Evolutionary conservation across 2,329 filamentous ascomycete species (phyloP).

Genomic region (Stachybotrys elegans): DNA sequence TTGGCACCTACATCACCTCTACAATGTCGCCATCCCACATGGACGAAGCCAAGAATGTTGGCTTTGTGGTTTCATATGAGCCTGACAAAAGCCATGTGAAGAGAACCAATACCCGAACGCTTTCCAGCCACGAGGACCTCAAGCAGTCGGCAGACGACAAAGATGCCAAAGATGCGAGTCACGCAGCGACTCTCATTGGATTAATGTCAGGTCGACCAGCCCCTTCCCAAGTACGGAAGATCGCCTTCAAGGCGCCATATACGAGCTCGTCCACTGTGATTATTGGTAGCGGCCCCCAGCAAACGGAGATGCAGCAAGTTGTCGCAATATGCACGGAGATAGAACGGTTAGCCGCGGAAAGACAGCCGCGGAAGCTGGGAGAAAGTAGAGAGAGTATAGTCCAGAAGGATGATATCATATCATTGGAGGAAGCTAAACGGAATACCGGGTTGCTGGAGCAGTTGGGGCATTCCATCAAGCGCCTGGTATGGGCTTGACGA

Average conservation of each 20-base stretch:
- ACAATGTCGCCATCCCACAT: constrained; percentile 73
- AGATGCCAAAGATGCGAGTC: constrained; percentile 14
- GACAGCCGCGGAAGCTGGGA: constrained; percentile 33
- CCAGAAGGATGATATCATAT: constrained; percentile 69
- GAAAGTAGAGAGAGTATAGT: constrained; percentile 43
- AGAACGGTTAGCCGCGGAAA: constrained; percentile 56
- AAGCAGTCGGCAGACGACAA: constrained; percentile 18
- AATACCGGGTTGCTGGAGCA: constrained; percentile 84
- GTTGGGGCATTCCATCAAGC: constrained; percentile 85
- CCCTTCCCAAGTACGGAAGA: constrained; percentile 28
- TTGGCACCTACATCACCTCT: constrained; percentile 86
- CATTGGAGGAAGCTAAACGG: constrained; percentile 76
- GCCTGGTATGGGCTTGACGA: constrained; percentile 72
- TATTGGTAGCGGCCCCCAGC: constrained; percentile 38
- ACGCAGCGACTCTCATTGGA: background rate
- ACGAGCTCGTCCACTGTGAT: constrained; percentile 50
- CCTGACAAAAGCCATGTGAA: constrained; percentile 66
- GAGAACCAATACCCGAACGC: constrained; percentile 78
- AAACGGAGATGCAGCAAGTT: constrained; percentile 52
- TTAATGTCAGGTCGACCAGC: constrained; percentile 7
- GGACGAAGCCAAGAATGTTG: constrained; percentile 76
- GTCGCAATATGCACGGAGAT: constrained; percentile 71
- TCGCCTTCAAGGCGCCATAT: constrained; percentile 54
- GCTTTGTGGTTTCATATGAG: constrained; percentile 74
- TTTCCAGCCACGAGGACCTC: constrained; percentile 49